Percentiles rank a stretch among this genome's conserved stretches.
Conservation (phyloP, 805 yeast species). For the Zygoascus tannicola region DNA sequence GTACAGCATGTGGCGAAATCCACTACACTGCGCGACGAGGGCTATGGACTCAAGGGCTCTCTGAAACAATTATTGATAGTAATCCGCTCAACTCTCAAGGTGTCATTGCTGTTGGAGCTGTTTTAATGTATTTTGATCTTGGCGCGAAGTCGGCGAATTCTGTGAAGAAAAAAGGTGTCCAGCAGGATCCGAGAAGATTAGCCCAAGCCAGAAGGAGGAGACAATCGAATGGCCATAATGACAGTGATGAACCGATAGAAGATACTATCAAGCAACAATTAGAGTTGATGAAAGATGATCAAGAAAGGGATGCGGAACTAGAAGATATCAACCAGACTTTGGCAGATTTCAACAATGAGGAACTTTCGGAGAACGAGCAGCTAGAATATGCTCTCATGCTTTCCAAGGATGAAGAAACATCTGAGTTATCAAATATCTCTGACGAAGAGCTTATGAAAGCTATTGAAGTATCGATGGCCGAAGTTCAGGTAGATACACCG, state of each 20-base stretch:
- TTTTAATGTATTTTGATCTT: conserved; percentile 24
- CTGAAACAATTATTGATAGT: conserved; percentile 14
- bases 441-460: conserved; percentile 14
- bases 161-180: conserved; percentile 17
- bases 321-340: conserved; percentile 8
- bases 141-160: conserved; percentile 18
- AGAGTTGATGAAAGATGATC: conserved; percentile 20
- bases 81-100: conserved; percentile 24
- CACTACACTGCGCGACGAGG: not conserved
- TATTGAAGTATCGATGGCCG: conserved; percentile 7
- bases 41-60: not conserved
- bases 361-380: conserved; percentile 26
- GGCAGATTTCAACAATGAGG: conserved; percentile 13
- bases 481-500: conserved; percentile 1
- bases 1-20: conserved; percentile 2
- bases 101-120: conserved; percentile 19
- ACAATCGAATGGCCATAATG: not conserved
- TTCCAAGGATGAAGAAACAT: conserved; percentile 16
- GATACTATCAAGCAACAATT: conserved; percentile 20
- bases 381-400: conserved; percentile 26
- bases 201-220: not conserved
- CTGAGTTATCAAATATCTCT: conserved; percentile 3
- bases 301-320: conserved; percentile 9
- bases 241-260: not conserved
- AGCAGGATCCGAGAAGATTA: conserved; percentile 9